Evolutionary conservation across 2,329 filamentous ascomycete genomes (phyloP), one percentile per base, ranked within the genome.

Genomic region (Graphilbum fragrans): DNA sequence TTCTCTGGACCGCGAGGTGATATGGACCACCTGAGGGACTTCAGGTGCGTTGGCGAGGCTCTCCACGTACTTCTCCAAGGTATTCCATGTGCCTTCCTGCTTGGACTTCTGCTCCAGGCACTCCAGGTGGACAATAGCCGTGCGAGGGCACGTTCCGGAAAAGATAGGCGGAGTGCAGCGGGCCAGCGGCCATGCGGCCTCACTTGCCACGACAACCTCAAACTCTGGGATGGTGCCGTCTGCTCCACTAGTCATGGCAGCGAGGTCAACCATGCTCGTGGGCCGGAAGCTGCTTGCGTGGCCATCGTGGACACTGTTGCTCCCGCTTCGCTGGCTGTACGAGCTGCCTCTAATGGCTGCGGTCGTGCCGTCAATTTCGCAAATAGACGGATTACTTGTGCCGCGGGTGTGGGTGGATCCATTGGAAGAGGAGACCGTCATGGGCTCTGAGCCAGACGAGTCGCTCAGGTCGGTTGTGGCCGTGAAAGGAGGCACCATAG

Each of bases 1-100:
- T 54, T 85, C 80, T 25, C 80, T 68, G 3, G 77, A 78, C 35
- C 68, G 55, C 4, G 61, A 51, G 3, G 55, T 62, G 39, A 72
- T 58, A 4, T 68, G 63, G 5, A 67, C 59, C 3, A 72, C 66
- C 3, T 60, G 60, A 4, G 63, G 55, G 27, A 61, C 47, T 46
- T 63, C 59, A 17, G 54, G 43, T 3, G 57, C 51, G 37, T 63
- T 55, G 0, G 32, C 25, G 32, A 57, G 51, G 14, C 58, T 53
- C 17, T 63, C 56, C 5, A 69, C 49, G 27, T 63, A 63, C 38
- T 59, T 58, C 41, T 67, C 63, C 27, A 72, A 50, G 0, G 62
- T 56, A 27, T 52, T 56, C 69, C 69, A 73, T 2, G 62, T 66
- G 20, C 59, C 58, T 32, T 66, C 64, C 22, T 68, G 58, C 44